phyloP scores from a whole-genome alignment of 169 alveolate genomes.

The Babesia ovis region DNA sequence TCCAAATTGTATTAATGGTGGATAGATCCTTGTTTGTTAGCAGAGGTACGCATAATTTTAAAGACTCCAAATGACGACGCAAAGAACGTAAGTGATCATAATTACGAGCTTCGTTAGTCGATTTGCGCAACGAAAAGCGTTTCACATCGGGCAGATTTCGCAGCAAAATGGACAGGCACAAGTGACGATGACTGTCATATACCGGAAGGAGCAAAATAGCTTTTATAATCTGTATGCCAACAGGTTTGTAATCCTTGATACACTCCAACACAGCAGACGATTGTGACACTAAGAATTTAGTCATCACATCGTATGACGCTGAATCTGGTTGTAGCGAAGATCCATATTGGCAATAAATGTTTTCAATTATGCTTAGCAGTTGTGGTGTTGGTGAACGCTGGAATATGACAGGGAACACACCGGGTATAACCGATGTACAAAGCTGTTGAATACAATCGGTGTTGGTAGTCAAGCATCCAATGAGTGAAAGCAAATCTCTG shows the following conservation, averaged over 20 bases:
- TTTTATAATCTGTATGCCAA: conserved; percentile 4
- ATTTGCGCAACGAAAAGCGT: neutral
- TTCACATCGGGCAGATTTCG: conserved; percentile 7
- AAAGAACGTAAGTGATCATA: neutral
- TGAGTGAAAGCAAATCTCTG: conserved; percentile 4
- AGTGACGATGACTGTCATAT: neutral
- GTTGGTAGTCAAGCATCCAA: conserved; percentile 16
- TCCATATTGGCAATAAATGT: conserved; percentile 5
- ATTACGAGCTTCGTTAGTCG: neutral
- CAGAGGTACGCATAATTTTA: conserved; percentile 5
- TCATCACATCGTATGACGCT: neutral
- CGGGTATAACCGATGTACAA: conserved; percentile 24
- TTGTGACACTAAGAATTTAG: neutral
- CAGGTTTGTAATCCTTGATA: conserved; percentile 19
- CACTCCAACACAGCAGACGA: conserved; percentile 3
- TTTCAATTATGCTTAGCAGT: conserved; percentile 4
- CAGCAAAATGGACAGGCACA: conserved; percentile 34
- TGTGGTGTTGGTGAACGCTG: neutral
- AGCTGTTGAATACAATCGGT: neutral
- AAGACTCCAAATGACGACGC: conserved; percentile 3
- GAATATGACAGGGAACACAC: conserved; percentile 30
- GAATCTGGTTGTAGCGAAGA: neutral
- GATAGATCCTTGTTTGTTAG: conserved; percentile 1
- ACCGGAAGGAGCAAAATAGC: conserved; percentile 44
- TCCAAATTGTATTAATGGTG: conserved; percentile 29